phyloP scores from a whole-genome alignment of 805 yeast species.

The Aciculoconidium aculeatum region DNA sequence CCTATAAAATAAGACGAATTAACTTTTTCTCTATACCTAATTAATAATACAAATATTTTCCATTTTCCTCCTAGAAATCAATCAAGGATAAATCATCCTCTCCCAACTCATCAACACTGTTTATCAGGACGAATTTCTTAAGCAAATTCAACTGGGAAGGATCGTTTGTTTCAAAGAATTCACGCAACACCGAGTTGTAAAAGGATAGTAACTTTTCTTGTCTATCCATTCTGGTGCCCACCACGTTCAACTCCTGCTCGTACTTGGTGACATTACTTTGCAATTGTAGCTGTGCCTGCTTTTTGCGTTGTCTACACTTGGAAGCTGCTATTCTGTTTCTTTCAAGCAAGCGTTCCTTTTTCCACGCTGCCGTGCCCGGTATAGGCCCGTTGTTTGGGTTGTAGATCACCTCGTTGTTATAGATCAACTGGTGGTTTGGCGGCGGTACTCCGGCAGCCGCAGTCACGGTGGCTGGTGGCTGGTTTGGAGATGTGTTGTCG shows the following conservation, averaged over 20 bases:
- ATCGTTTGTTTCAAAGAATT: constrained; percentile 8
- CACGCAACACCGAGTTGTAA: constrained; percentile 8
- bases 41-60: no score
- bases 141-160: constrained; percentile 5
- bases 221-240: constrained; percentile 14
- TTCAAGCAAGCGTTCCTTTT: constrained; percentile 54
- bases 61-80: no score
- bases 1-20: no score
- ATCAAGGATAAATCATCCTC: constrained; percentile 3
- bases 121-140: constrained; percentile 4
- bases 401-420: constrained; percentile 50
- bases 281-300: constrained; percentile 61
- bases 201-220: constrained; percentile 12
- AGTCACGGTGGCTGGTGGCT: background rate
- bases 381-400: constrained; percentile 50
- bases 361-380: constrained; percentile 67
- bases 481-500: background rate
- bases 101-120: constrained; percentile 7
- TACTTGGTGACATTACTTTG: constrained; percentile 53
- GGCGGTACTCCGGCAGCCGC: constrained; percentile 39
- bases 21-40: no score
- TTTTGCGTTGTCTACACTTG: constrained; percentile 62
- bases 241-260: constrained; percentile 36
- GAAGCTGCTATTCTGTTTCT: constrained; percentile 65
- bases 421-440: constrained; percentile 46